Evolutionary conservation across 2,329 filamentous ascomycete species (phyloP).

Genomic region (Rhexocercosporidium sp.): DNA sequence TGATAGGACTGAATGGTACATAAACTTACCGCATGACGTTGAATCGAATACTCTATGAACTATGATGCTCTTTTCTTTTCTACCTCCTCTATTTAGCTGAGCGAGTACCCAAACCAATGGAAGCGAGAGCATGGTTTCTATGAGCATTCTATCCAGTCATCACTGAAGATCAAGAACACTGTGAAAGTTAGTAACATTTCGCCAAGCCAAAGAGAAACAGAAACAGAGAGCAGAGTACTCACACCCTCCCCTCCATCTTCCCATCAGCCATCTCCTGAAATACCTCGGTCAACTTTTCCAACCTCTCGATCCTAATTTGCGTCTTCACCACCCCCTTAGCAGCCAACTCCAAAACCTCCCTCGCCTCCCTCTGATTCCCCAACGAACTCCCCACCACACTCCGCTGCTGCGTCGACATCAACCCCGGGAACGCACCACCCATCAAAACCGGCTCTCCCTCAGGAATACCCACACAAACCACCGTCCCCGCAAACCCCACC

Average conservation of each 20-base stretch:
- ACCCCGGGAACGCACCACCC: background rate
- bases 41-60: background rate
- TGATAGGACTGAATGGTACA: background rate
- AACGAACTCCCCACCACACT: conserved; percentile 47
- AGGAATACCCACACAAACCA: conserved; percentile 56
- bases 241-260: conserved; percentile 48
- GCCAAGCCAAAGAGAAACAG: no score
- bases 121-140: background rate
- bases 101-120: background rate
- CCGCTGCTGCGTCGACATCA: conserved; percentile 26
- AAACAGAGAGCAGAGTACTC: background rate
- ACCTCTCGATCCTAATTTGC: conserved; percentile 47
- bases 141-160: background rate
- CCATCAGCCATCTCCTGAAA: conserved; percentile 50
- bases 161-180: conserved; percentile 18
- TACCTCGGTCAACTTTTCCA: conserved; percentile 48
- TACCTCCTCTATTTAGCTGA: background rate
- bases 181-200: background rate
- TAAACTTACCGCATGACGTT: background rate
- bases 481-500: conserved; percentile 50
- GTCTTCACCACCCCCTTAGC: conserved; percentile 50
- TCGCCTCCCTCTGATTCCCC: conserved; percentile 53
- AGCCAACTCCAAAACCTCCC: conserved; percentile 51
- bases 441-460: conserved; percentile 49
- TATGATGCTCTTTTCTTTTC: background rate